Conservation (phyloP, 495 filamentous ascomycete species). For the Choiromyces venosus region DNA sequence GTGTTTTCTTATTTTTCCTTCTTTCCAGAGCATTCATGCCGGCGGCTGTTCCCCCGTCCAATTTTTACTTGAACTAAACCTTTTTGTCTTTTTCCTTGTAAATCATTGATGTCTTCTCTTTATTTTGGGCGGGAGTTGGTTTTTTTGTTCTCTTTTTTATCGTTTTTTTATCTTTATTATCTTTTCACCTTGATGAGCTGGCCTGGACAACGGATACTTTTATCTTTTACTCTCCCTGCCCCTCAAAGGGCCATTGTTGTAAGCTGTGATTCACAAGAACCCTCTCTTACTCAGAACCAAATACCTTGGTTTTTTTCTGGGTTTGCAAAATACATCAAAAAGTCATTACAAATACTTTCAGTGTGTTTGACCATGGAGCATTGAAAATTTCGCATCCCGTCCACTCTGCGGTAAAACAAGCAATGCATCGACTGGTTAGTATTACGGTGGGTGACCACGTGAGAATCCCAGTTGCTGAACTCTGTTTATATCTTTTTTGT, state of each 20-base stretch:
- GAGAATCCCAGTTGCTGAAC: neutral
- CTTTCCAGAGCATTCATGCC: neutral
- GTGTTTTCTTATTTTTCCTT: neutral
- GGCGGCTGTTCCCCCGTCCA: neutral
- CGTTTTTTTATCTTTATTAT: slow-evolving; percentile 37
- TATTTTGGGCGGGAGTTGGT: slow-evolving; percentile 38
- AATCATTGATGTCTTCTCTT: slow-evolving; percentile 22
- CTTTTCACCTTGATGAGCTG: slow-evolving; percentile 7
- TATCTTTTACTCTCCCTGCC: neutral
- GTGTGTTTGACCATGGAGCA: neutral
- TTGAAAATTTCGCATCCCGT: neutral
- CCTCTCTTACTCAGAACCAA: neutral
- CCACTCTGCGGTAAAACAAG: neutral
- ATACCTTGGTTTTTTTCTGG: neutral
- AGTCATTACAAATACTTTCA: neutral
- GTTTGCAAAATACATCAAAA: neutral
- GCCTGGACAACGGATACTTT: neutral
- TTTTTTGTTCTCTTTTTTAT: slow-evolving; percentile 44
- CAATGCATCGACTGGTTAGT: neutral
- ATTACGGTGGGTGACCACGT: neutral
- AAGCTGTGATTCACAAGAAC: neutral
- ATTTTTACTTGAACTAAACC: slow-evolving; percentile 36
- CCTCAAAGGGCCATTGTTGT: neutral
- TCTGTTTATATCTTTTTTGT: neutral
- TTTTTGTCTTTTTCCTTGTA: slow-evolving; percentile 36